A percentile compares a stretch with the other conserved stretches of the same genome.
Conservation (phyloP, 768 basidiomycete genomes). For the Lyophyllum semitale region DNA sequence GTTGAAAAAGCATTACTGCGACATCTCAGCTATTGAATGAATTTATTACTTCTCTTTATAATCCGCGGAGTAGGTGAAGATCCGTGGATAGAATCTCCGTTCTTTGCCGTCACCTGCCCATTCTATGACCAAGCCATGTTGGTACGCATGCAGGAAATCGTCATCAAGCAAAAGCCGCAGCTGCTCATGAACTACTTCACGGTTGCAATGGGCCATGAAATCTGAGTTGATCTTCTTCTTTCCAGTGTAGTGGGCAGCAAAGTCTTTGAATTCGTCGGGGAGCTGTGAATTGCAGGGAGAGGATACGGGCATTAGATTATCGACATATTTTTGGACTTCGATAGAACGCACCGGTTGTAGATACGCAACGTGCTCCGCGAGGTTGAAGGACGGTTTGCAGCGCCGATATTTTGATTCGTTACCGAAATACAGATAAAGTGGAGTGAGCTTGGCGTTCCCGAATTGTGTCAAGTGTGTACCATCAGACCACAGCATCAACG, state of each 20-base stretch:
- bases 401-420: conserved; percentile 35
- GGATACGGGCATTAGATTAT: neutral
- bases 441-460: conserved; percentile 32
- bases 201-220: conserved; percentile 26
- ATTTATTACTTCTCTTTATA: conserved; percentile 33
- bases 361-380: conserved; percentile 30
- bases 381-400: conserved; percentile 17
- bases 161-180: conserved; percentile 25
- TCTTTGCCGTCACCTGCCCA: conserved; percentile 27
- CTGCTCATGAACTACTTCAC: conserved; percentile 25
- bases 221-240: neutral
- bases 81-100: conserved; percentile 24
- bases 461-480: conserved; percentile 30
- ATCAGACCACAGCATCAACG: conserved; percentile 30
- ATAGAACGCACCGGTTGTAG: conserved; percentile 21
- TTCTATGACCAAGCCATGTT: conserved; percentile 28
- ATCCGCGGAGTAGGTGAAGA: conserved; percentile 33
- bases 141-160: conserved; percentile 26
- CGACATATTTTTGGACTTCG: too few relatives aligned
- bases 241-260: neutral
- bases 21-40: neutral
- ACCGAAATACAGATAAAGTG: conserved; percentile 35
- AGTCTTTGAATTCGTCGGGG: conserved; percentile 1
- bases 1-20: too few relatives aligned
- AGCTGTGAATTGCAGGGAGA: neutral